Evolutionary conservation across 1,284 basidiomycete species (phyloP).

Genomic region (Trametes pubescens): DNA sequence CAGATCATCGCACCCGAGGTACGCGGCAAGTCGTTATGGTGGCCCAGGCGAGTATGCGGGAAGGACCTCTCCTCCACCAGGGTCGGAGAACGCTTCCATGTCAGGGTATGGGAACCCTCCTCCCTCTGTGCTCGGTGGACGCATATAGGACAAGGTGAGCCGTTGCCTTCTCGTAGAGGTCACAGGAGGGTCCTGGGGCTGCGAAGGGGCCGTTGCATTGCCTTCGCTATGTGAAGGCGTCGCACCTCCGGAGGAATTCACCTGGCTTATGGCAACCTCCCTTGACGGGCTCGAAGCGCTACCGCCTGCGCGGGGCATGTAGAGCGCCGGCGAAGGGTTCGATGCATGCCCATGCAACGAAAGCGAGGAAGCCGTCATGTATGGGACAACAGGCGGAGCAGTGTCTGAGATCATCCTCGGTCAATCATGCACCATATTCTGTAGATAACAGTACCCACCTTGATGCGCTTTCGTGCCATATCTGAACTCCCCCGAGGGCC

Average conservation of each 20-base stretch:
- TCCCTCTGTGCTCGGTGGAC: constrained; percentile 1
- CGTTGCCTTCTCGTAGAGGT: neutral
- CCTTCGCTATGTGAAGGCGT: neutral
- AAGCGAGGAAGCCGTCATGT: neutral
- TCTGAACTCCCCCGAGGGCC: neutral
- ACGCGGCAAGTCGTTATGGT: too few relatives aligned
- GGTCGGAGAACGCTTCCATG: neutral
- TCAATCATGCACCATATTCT: neutral
- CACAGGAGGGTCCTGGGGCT: neutral
- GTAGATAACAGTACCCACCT: neutral
- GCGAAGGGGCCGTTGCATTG: neutral
- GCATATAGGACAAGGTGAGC: constrained; percentile 9
- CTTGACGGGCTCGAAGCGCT: neutral
- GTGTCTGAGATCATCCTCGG: neutral
- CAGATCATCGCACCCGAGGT: too few relatives aligned
- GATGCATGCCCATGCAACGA: neutral
- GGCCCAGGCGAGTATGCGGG: constrained; percentile 7
- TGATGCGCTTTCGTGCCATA: constrained; percentile 11
- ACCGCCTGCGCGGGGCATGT: neutral
- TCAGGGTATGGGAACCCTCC: neutral
- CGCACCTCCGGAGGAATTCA: neutral
- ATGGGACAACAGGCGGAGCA: neutral
- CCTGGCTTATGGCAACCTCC: neutral
- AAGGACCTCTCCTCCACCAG: neutral
- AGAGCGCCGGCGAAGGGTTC: neutral